A percentile compares a stretch with the other conserved stretches of the same genome.
phyloP scores from a whole-genome alignment of 352 stramenopile species.

The Lagenidium sp. region DNA sequence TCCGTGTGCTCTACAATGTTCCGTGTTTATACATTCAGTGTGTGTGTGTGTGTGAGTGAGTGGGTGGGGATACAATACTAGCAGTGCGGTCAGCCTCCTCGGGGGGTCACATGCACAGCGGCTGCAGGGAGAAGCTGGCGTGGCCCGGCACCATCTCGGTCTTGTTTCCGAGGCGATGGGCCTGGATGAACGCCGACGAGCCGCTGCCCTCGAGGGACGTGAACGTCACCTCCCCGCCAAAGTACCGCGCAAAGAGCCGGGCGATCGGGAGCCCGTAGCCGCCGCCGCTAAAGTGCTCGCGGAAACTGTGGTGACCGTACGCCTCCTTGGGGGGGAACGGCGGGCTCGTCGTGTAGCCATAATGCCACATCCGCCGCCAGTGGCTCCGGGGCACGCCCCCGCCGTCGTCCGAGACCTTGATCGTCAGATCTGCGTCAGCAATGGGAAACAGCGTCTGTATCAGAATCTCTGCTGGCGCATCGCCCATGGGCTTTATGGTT shows the following conservation, averaged over 20 bases:
- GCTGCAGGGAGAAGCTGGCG: conserved; percentile 19
- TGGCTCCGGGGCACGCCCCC: conserved; percentile 95
- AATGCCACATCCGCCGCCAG: conserved; percentile 97
- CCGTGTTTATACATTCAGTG: too few species aligned
- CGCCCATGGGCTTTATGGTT: background rate
- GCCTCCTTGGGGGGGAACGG: conserved; percentile 40
- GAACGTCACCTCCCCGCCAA: conserved; percentile 97
- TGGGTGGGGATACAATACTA: too few species aligned
- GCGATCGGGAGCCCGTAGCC: conserved; percentile 93
- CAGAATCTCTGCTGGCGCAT: too few species aligned
- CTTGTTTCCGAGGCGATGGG: conserved; percentile 62
- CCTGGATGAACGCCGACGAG: conserved; percentile 89
- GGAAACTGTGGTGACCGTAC: conserved; percentile 69
- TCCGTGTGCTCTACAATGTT: too few species aligned
- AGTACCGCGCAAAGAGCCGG: conserved; percentile 95
- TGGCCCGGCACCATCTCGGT: conserved; percentile 68
- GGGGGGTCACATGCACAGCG: too few species aligned
- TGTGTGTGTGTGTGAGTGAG: too few species aligned
- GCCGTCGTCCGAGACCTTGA: conserved; percentile 98
- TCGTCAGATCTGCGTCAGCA: conserved; percentile 72
- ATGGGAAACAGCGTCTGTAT: too few species aligned
- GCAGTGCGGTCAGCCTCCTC: too few species aligned
- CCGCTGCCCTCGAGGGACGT: conserved; percentile 98
- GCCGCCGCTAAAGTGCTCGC: conserved; percentile 88
- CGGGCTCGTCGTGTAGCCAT: conserved; percentile 97